These are phyloP conservation scores for Fonsecaea monophora DNA, from an alignment of 2,329 filamentous ascomycete species.

Conservation along the genomic window DNA sequence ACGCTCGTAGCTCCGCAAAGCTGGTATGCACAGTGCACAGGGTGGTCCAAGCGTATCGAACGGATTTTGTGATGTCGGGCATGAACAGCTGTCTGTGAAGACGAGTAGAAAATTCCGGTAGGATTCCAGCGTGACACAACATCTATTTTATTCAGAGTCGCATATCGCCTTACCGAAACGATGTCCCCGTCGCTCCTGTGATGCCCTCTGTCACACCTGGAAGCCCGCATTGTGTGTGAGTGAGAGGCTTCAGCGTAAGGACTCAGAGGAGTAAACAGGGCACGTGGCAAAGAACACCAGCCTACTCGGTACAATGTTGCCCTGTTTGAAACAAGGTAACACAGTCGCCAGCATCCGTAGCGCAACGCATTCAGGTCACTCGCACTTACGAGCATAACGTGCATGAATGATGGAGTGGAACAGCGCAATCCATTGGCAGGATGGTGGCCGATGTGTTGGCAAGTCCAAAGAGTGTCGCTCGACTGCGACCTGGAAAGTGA, in stretches of 20 bases:
- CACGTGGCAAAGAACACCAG: constrained; percentile 3
- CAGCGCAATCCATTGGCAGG: constrained; percentile 21
- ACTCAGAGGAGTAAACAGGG: not conserved
- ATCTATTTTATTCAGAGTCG: not conserved
- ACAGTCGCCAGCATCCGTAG: not conserved
- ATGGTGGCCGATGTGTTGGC: constrained; percentile 29
- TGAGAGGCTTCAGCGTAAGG: not conserved
- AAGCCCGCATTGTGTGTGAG: not conserved
- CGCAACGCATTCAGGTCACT: not conserved
- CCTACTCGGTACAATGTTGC: not conserved
- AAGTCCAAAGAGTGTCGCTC: constrained; percentile 19
- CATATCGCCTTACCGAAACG: not conserved
- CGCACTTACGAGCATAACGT: not conserved
- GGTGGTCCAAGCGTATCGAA: not conserved
- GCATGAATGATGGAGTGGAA: constrained; percentile 4
- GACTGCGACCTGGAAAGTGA: constrained; percentile 9
- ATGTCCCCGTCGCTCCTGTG: not conserved
- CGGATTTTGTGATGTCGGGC: not conserved
- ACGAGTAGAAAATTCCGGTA: not conserved
- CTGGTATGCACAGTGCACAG: not conserved
- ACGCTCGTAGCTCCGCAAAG: not conserved
- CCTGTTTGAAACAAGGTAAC: not conserved
- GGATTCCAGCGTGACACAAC: not conserved
- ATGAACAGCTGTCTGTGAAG: not conserved
- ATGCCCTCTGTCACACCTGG: not conserved